Base-by-base conservation (phyloP, 495 filamentous ascomycete species). In the Podospora pseudoanserina region DNA sequence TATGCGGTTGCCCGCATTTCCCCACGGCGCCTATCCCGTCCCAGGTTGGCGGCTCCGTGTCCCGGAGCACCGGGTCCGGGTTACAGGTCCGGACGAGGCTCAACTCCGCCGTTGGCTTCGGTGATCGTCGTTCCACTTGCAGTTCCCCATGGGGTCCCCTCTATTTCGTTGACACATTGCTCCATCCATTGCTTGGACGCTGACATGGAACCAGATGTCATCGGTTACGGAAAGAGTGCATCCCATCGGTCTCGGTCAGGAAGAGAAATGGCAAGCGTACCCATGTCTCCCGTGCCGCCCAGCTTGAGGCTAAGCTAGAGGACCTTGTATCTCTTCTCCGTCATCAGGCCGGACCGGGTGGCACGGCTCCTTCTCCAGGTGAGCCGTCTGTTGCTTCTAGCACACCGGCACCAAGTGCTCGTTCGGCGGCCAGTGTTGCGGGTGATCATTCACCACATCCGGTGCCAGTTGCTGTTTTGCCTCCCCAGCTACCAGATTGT, bases 271-370 rank as follows among this genome's bases (percentile, higher is more conserved):
- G 69, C 16, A 70, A 71, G 62, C 64, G 73, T 44, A 44, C 64
- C 7, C 71, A 76, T 59, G 69, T 77, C 0, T 76, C 77, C 9
- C 72, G 79, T 20, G 73, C 81, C 0, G 80, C 81, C 18, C 79
- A 81, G 65, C 78, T 82, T 4, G 80, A 83, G 68, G 75, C 80
- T 56, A 82, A 82, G 71, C 73, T 82, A 1, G 81, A 83, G 26
- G 79, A 82, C 53, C 69, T 83, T 4, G 78, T 82, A n/a, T 71
- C 74, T 9, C 76, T 82, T 58, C 76, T 83, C 27, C 72, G 77
- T 55, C 77, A 72, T 5, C 79, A 80, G 28, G 68, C 75, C 1
- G 68, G 67, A 16, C 69, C 71, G 53, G 28, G 23, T 4, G 60
- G 63, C 28, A 70, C 69, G 19, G 19, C 16, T 13, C n/a, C 60